These are phyloP conservation scores for Diaporthe ampelina DNA, from an alignment of 2,329 filamentous ascomycete genomes.

Conservation along the genomic window DNA sequence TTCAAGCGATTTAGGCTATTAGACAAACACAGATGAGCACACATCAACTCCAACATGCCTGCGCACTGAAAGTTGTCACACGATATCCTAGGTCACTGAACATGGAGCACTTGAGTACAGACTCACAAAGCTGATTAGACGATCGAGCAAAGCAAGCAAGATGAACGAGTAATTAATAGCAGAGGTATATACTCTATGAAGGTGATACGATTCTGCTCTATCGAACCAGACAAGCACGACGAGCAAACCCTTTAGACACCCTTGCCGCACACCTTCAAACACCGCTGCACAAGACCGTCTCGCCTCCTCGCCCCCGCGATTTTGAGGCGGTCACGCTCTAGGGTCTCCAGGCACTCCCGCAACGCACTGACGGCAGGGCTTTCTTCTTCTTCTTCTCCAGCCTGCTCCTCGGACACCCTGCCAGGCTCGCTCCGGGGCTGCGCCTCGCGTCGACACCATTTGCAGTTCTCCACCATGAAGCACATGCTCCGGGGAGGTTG, in stretches of 20 bases:
- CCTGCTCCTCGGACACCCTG: not conserved
- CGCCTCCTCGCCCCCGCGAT: not conserved
- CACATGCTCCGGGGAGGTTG: not conserved
- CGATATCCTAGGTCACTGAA: no score
- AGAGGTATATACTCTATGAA: no score
- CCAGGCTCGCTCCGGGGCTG: not conserved
- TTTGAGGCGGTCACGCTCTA: not conserved
- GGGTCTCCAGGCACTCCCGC: not conserved
- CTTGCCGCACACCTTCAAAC: not conserved
- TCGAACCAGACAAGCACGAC: no score
- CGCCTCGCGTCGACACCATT: not conserved
- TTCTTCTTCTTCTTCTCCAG: not conserved
- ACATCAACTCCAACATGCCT: not conserved
- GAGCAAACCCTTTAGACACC: not conserved
- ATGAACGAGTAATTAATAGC: not conserved
- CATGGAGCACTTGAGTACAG: no score
- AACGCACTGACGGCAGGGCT: not conserved
- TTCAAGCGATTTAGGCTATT: no score
- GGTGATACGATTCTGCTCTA: no score
- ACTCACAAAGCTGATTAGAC: no score
- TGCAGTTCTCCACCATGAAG: not conserved
- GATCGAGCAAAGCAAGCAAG: not conserved
- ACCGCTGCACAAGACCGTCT: no score
- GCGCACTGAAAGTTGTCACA: not conserved
- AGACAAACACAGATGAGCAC: no score